Evolutionary conservation across 768 basidiomycete species (phyloP), one percentile per base, ranked within the genome.

Genomic region (Hemileccinum impolitum): DNA sequence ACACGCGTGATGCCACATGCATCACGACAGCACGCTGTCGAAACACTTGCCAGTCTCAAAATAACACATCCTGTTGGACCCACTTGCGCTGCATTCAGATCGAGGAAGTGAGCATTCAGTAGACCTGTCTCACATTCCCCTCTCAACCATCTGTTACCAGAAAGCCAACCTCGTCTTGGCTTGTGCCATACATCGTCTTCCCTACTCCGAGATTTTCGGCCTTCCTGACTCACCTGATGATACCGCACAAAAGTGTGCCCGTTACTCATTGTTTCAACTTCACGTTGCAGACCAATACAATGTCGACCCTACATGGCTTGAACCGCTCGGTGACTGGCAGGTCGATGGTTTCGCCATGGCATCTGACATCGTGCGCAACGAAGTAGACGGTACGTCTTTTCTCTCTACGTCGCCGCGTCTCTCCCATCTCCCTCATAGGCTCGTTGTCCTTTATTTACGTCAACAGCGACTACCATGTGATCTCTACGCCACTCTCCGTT

Each of bases 271-370:
- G 42, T 66, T 65, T 44, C 49, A 66, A 45, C 57, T 65, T 23
- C 57, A 50, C 39, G 48, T 62, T 11, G 66, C 59, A 14, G 64
- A 65, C 17, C 12, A 45, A 31, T 44, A 53, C 18, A 28, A 41
- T 15, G 48, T 64, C 10, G 15, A 55, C 12, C 50, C 55, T 21
- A 51, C 64, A 13, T 60, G 55, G 23, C 70, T 87, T 1, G 71
- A 71, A 44, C 70, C 70, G 36, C 53, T 85, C 10, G 78, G 79
- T 7, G 77, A 81, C 39, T 84, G 82, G 80, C 58, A 72, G 19
- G 61, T 81, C 6, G 74, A 78, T 35, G 78, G 82, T 11, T 70
- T 72, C 13, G 67, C 75, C 0, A 65, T 67, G 42, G 73, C 73
- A 18, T 61, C 76, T 12, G 77, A 75, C 3, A 62, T 85, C 11